Base-by-base conservation (phyloP, 139 green algal species). In the Tetradesmus lagerheimii region DNA sequence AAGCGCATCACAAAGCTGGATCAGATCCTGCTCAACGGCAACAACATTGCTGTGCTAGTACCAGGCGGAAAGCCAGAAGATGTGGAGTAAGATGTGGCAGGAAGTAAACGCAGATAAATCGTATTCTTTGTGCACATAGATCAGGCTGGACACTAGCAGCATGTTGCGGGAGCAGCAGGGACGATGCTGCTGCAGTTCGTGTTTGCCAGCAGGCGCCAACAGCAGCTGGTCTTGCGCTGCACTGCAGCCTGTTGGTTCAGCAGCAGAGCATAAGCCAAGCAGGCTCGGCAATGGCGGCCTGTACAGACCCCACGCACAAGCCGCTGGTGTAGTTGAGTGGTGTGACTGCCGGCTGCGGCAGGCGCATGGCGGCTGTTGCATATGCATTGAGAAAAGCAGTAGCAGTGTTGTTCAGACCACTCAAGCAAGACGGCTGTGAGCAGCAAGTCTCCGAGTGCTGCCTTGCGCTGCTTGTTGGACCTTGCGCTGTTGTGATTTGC, bases 11-110 rank as follows among this genome's bases (percentile, higher is more conserved):
- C 94, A 18, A 93, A 97, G 75, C 92, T 99, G 91, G 97, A 99
- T 57, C 94, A 97, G 86, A 99, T 99, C 53, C 93, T 99, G 83
- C 93, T 99, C 12, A 99, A 99, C 85, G 98, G 98, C 80, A 99
- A 99, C 95, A 99, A 99, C 91, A 98, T 99, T n/a, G 97, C 97
- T 12, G 78, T 98, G 39, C 89, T 99, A 8, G 96, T 99, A 45
- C 97, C 97, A 50, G 97, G 97, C 39, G 96, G 96, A 23, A 97
- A 97, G 91, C 96, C 96, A 18, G 94, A 95, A 35, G 93, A 92
- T 34, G 23, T 92, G 23, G 90, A 83, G 74, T 93, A 64, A 93
- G 20, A 35, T 50, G 74, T n/a, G 11, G 76, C 76, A 2, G 23
- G 57, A 71, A 11, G 20, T n/a, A 20, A 1, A 62, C 1, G 47